phyloP scores from a whole-genome alignment of 2,329 filamentous ascomycete species.

The Pseudovirgaria hyperparasitica region DNA sequence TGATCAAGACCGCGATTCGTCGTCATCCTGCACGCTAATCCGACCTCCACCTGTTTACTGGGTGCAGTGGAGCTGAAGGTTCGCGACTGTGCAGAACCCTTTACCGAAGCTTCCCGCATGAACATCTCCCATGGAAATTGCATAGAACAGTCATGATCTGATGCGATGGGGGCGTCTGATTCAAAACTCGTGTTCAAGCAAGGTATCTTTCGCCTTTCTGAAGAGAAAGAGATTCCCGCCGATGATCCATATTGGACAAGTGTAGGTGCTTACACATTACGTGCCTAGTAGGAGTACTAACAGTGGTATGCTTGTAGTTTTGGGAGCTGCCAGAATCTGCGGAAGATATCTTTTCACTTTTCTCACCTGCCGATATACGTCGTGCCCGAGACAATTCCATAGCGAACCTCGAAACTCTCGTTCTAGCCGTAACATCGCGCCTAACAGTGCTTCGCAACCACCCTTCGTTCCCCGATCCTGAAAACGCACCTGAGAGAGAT shows the following conservation, averaged over 20 bases:
- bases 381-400: constrained; percentile 74
- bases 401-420: constrained; percentile 79
- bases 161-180: constrained; percentile 89
- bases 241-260: constrained; percentile 90
- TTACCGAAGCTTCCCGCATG: too few species aligned
- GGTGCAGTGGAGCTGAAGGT: too few species aligned
- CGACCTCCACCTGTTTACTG: too few species aligned
- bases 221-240: constrained; percentile 73
- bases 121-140: too few species aligned
- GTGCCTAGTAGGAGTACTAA: constrained; percentile 3
- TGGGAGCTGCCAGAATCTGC: constrained; percentile 94
- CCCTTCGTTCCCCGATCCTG: constrained; percentile 77
- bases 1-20: too few species aligned
- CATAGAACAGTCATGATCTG: too few species aligned
- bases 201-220: constrained; percentile 92
- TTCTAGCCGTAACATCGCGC: constrained; percentile 71
- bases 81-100: too few species aligned
- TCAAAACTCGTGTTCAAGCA: constrained; percentile 98
- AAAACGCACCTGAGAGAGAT: constrained; percentile 70
- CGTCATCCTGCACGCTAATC: too few species aligned
- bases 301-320: constrained; percentile 45
- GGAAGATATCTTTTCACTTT: constrained; percentile 94
- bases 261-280: constrained; percentile 37
- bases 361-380: constrained; percentile 67
- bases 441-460: constrained; percentile 75